Percentiles rank a stretch among this genome's conserved stretches.
Conservation (phyloP, 257 asterid genomes). For the Galeopsis tetrahit region DNA sequence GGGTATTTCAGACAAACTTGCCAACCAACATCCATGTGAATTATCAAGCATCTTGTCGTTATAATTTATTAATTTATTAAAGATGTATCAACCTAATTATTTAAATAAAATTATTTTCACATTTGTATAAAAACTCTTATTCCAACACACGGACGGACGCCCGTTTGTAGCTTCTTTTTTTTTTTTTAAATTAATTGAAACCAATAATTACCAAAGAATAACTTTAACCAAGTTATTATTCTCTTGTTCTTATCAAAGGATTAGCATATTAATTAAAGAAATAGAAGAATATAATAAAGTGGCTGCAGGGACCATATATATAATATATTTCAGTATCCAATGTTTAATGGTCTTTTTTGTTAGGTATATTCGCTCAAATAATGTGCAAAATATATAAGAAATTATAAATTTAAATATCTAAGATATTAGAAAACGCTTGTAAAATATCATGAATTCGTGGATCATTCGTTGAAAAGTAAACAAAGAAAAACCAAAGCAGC, state of each 20-base stretch:
- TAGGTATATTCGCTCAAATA: too few relatives aligned
- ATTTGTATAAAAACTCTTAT: not conserved
- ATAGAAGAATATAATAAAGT: not conserved
- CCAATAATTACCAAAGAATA: not conserved
- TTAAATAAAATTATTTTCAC: not conserved
- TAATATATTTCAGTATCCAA: too few relatives aligned
- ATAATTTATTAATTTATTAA: not conserved
- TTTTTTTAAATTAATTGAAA: too few relatives aligned
- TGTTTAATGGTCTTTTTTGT: too few relatives aligned
- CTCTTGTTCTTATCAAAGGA: not conserved
- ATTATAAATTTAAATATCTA: too few relatives aligned
- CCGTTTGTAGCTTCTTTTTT: too few relatives aligned
- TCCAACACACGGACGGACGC: too few relatives aligned
- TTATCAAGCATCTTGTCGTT: not conserved
- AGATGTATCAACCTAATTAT: too few relatives aligned
- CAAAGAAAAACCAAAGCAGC: slow-evolving; percentile 3
- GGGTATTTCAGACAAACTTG: slow-evolving; percentile 10
- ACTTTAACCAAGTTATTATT: not conserved
- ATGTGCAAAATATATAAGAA: too few relatives aligned
- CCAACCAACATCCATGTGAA: slow-evolving; percentile 29
- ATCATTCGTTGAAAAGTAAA: slow-evolving; percentile 14
- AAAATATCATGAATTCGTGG: not conserved
- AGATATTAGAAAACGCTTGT: too few relatives aligned
- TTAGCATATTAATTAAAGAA: too few relatives aligned
- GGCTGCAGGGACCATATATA: not conserved